A percentile compares a stretch with the other conserved stretches of the same genome.
Evolutionary conservation across 495 filamentous ascomycete genomes (phyloP).

Genomic region (Penicillium mononematosum): DNA sequence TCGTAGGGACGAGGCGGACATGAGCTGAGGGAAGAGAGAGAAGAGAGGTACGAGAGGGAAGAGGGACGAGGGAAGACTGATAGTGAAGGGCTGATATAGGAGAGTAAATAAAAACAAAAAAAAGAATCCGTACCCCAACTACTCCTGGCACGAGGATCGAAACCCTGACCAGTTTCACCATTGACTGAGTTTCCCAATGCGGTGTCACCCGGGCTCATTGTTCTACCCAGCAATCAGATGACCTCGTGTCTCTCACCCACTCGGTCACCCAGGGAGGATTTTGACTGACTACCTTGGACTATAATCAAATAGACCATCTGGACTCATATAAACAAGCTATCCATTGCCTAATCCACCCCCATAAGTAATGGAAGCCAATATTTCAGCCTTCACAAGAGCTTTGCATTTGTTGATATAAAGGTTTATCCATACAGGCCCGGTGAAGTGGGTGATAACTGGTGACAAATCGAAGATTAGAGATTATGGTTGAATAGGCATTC

Average conservation of each 20-base stretch:
- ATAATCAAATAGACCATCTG: neutral
- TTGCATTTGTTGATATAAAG: no score
- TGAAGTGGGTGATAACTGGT: no score
- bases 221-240: neutral
- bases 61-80: no score
- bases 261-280: neutral
- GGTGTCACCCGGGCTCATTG: neutral
- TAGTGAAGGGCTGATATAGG: neutral
- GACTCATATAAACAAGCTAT: no score
- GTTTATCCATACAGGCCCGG: no score
- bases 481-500: neutral
- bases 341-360: no score
- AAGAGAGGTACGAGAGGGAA: no score
- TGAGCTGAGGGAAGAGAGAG: no score
- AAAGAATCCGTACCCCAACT: neutral
- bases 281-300: neutral
- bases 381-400: no score
- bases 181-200: neutral
- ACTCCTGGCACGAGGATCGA: neutral
- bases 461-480: neutral
- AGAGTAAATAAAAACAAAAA: neutral
- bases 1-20: no score
- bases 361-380: no score
- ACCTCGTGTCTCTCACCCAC: slow-evolving; percentile 4
- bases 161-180: neutral